Evolutionary conservation across 2,329 filamentous ascomycete species (phyloP).

Genomic region (Colletotrichum ledebouriae): DNA sequence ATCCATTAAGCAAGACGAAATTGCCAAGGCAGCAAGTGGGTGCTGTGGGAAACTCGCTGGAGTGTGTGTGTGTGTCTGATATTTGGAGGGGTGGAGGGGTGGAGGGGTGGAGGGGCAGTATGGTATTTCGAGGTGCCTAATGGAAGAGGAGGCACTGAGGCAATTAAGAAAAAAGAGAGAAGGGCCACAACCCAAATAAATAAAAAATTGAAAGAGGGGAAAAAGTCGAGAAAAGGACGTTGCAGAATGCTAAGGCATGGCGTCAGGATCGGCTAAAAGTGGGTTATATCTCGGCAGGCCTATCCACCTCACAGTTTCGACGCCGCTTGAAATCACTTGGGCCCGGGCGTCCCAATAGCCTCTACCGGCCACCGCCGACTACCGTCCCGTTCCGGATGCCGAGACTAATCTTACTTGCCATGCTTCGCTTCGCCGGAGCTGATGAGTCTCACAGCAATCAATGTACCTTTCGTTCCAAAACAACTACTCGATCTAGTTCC

Average conservation of each 20-base stretch:
- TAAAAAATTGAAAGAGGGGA: no score
- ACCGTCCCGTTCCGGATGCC: neutral
- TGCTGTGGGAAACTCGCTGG: conserved; percentile 2
- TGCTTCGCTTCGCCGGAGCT: no score
- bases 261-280: conserved; percentile 41
- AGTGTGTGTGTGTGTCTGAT: neutral
- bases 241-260: conserved; percentile 13
- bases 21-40: conserved; percentile 24
- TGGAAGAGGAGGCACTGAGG: neutral
- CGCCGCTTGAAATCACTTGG: no score
- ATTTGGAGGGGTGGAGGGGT: neutral
- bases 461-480: no score
- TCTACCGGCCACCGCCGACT: neutral
- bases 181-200: neutral
- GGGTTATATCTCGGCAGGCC: conserved; percentile 34
- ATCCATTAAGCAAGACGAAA: neutral
- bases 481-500: no score
- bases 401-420: neutral
- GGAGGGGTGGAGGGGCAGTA: neutral
- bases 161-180: neutral
- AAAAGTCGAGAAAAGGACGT: neutral
- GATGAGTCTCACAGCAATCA: no score
- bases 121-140: no score
- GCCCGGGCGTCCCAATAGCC: neutral
- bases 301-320: conserved; percentile 7